Percentiles rank a stretch among this genome's conserved stretches.
Evolutionary conservation across 768 basidiomycete species (phyloP).

Genomic region (Tephrocybe sp.): DNA sequence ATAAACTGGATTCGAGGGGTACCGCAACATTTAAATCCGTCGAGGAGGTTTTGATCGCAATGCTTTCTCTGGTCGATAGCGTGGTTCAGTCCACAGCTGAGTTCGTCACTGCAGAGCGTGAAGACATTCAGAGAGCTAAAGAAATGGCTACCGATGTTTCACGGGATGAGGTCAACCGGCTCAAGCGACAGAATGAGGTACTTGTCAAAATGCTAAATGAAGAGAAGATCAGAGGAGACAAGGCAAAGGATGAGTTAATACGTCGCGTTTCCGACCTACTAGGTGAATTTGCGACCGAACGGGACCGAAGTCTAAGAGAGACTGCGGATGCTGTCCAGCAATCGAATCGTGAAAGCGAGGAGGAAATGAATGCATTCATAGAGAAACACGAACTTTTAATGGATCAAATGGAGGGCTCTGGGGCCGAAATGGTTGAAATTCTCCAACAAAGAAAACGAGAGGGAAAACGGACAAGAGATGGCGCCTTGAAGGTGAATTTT

Average conservation of each 20-base stretch:
- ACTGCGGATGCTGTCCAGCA: slow-evolving; percentile 50
- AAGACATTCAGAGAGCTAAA: slow-evolving; percentile 48
- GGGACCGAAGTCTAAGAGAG: slow-evolving; percentile 63
- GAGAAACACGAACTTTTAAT: slow-evolving; percentile 47
- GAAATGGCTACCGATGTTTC: slow-evolving; percentile 43
- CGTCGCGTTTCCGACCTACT: slow-evolving; percentile 71
- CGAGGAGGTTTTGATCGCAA: slow-evolving; percentile 55
- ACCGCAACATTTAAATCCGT: slow-evolving; percentile 46
- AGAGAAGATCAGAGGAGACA: slow-evolving; percentile 65
- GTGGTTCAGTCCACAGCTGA: slow-evolving; percentile 55
- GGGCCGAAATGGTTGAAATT: slow-evolving; percentile 34
- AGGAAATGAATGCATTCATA: slow-evolving; percentile 43
- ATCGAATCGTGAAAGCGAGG: slow-evolving; percentile 55
- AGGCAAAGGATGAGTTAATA: slow-evolving; percentile 71
- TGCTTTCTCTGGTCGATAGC: slow-evolving; percentile 58
- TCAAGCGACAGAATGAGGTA: slow-evolving; percentile 69
- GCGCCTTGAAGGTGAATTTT: slow-evolving; percentile 50
- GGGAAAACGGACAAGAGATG: slow-evolving; percentile 53
- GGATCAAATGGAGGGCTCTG: slow-evolving; percentile 37
- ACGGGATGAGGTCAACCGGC: slow-evolving; percentile 52
- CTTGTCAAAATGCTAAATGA: slow-evolving; percentile 59
- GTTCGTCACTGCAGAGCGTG: slow-evolving; percentile 54
- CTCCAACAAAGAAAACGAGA: slow-evolving; percentile 48
- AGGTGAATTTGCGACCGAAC: slow-evolving; percentile 63
- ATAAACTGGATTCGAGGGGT: slow-evolving; percentile 41